phyloP scores from a whole-genome alignment of 768 basidiomycete species.

The Terana coerulea region DNA sequence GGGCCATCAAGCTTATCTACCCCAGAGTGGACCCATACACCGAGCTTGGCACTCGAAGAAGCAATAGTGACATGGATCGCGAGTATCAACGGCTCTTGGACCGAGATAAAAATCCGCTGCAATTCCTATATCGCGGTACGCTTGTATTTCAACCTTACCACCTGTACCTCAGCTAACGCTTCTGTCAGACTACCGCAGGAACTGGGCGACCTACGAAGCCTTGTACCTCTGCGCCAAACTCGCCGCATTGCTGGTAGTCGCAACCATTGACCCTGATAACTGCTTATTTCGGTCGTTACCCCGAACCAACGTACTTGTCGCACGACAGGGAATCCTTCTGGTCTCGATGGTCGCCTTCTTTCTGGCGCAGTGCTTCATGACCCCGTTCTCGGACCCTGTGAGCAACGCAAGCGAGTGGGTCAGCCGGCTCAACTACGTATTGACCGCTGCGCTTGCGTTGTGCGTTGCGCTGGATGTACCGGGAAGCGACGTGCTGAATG shows the following conservation, averaged over 20 bases:
- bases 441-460: slow-evolving; percentile 61
- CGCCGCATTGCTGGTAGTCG: slow-evolving; percentile 58
- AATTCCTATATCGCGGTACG: slow-evolving; percentile 67
- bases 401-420: slow-evolving; percentile 76
- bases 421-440: slow-evolving; percentile 66
- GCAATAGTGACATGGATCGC: slow-evolving; percentile 51
- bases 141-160: neutral
- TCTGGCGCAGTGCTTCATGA: slow-evolving; percentile 51
- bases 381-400: slow-evolving; percentile 66
- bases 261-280: slow-evolving; percentile 66
- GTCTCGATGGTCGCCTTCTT: slow-evolving; percentile 57
- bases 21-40: slow-evolving; percentile 66
- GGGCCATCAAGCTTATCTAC: slow-evolving; percentile 50
- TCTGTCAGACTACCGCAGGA: slow-evolving; percentile 57
- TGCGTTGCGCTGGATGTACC: slow-evolving; percentile 57
- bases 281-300: slow-evolving; percentile 62
- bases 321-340: slow-evolving; percentile 61
- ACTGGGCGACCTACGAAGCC: slow-evolving; percentile 65
- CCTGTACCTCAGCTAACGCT: neutral
- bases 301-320: slow-evolving; percentile 46
- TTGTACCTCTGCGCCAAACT: slow-evolving; percentile 70
- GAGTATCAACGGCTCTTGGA: slow-evolving; percentile 67
- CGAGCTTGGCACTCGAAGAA: slow-evolving; percentile 64
- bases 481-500: slow-evolving; percentile 50
- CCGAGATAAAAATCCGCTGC: slow-evolving; percentile 63